Evolutionary conservation across 1,284 basidiomycete species (phyloP).

Genomic region (Marasmius sp.): DNA sequence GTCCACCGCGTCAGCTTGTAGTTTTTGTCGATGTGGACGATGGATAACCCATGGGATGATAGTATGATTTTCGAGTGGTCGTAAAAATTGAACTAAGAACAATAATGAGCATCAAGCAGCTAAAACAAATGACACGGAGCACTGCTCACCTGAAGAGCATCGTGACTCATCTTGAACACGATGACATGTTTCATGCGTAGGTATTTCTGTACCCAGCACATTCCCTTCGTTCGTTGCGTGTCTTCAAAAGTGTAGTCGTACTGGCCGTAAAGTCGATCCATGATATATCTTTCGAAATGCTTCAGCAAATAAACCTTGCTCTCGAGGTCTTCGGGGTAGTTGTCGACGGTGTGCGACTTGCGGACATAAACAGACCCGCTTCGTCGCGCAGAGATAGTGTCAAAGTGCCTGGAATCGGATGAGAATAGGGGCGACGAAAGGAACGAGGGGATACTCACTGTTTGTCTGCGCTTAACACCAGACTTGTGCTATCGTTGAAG

Average conservation of each 20-base stretch:
- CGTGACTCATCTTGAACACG: slow-evolving; percentile 94
- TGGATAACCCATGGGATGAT: slow-evolving; percentile 73
- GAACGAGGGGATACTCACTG: slow-evolving; percentile 48
- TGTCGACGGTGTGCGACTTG: slow-evolving; percentile 62
- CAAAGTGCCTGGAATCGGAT: slow-evolving; percentile 65
- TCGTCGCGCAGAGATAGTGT: slow-evolving; percentile 72
- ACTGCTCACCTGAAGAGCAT: slow-evolving; percentile 76
- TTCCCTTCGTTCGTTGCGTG: slow-evolving; percentile 65
- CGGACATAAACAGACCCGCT: slow-evolving; percentile 67
- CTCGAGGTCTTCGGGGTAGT: slow-evolving; percentile 76
- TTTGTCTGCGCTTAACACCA: slow-evolving; percentile 84
- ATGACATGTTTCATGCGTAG: slow-evolving; percentile 96
- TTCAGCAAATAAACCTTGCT: slow-evolving; percentile 89
- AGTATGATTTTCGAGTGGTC: slow-evolving; percentile 96
- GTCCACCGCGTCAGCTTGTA: slow-evolving; percentile 78
- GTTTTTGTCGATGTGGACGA: slow-evolving; percentile 90
- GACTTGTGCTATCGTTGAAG: slow-evolving; percentile 92
- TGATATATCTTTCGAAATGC: slow-evolving; percentile 92
- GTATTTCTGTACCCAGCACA: slow-evolving; percentile 96
- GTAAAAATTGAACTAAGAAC: slow-evolving; percentile 90
- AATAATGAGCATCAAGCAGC: slow-evolving; percentile 1
- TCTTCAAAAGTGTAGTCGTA: slow-evolving; percentile 84
- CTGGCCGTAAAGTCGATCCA: slow-evolving; percentile 80
- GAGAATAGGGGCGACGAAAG: slow-evolving; percentile 11
- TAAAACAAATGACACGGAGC: slow-evolving; percentile 18